Percentiles rank a stretch among this genome's conserved stretches.
Conservation (phyloP, 805 yeast genomes). For the Wickerhamiella vanderwaltii region DNA sequence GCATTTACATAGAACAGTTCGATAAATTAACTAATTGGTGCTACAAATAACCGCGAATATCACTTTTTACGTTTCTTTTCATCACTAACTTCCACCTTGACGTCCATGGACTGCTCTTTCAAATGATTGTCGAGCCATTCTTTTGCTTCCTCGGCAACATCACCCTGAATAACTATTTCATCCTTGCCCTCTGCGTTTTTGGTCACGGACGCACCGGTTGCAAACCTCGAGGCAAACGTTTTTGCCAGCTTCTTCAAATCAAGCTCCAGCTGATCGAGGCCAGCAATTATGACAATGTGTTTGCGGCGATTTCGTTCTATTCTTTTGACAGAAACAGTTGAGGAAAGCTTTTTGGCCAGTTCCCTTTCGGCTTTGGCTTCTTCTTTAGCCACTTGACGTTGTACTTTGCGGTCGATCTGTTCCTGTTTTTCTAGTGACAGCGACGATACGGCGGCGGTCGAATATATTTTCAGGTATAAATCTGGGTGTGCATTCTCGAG, state of each 20-base stretch:
- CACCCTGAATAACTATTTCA: constrained; percentile 88
- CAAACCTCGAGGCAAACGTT: constrained; percentile 85
- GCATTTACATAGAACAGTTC: no score
- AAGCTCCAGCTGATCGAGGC: constrained; percentile 76
- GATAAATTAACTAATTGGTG: no score
- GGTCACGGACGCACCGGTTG: constrained; percentile 89
- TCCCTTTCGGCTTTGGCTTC: constrained; percentile 60
- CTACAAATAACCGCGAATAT: no score
- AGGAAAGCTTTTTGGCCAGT: constrained; percentile 59
- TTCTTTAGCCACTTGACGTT: constrained; percentile 75
- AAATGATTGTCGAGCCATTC: constrained; percentile 56
- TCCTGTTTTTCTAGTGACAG: constrained; percentile 70
- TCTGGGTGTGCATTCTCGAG: constrained; percentile 47
- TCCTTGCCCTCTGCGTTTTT: constrained; percentile 86
- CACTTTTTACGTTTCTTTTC: constrained; percentile 64
- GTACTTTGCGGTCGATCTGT: constrained; percentile 67
- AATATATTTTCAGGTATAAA: constrained; percentile 46
- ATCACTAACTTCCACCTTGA: constrained; percentile 80
- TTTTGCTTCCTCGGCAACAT: constrained; percentile 84
- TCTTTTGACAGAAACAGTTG: constrained; percentile 71
- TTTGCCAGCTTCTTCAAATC: constrained; percentile 86
- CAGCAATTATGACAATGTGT: constrained; percentile 73
- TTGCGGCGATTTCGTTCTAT: constrained; percentile 85
- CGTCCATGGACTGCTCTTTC: constrained; percentile 73
- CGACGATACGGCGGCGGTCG: constrained; percentile 16